Percentiles rank a stretch among this genome's conserved stretches.
Conservation (phyloP, 2,329 filamentous ascomycete species). For the Aspergillus novoparasiticus region DNA sequence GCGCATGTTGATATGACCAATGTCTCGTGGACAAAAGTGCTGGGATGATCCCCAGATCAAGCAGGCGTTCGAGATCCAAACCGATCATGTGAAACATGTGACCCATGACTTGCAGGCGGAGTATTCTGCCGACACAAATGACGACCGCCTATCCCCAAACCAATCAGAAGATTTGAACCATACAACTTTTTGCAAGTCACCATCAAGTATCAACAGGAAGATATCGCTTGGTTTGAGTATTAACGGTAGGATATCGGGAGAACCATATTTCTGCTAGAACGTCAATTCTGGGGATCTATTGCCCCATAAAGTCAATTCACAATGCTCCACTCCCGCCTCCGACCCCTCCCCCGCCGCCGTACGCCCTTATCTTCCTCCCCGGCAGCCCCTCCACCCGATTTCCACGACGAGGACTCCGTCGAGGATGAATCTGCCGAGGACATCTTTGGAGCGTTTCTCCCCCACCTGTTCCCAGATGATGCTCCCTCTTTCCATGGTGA, state of each 20-base stretch:
- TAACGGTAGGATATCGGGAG: not conserved
- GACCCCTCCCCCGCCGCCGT: constrained; percentile 31
- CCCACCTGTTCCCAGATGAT: constrained; percentile 60
- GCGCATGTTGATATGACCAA: not conserved
- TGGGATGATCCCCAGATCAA: not conserved
- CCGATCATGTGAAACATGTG: not conserved
- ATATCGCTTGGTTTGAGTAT: not conserved
- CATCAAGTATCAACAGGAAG: not conserved
- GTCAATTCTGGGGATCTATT: not conserved
- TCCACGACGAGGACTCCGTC: constrained; percentile 20
- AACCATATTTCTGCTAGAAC: not conserved
- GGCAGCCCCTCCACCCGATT: constrained; percentile 20
- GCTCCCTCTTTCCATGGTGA: constrained; percentile 57
- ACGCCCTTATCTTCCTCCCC: constrained; percentile 2
- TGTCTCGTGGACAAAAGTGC: not conserved
- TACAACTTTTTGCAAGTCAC: not conserved
- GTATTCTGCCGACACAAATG: not conserved
- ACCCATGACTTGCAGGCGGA: constrained; percentile 3
- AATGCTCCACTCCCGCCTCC: constrained; percentile 37
- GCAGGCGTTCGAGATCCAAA: not conserved
- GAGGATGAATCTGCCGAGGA: constrained; percentile 48
- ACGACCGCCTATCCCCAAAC: not conserved
- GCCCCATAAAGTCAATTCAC: not conserved
- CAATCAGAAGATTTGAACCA: constrained; percentile 1
- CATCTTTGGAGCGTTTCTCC: constrained; percentile 57